A percentile compares a stretch with the other conserved stretches of the same genome.
Conservation (phyloP, 2,329 filamentous ascomycete genomes). For the Chalaropsis thielavioides region DNA sequence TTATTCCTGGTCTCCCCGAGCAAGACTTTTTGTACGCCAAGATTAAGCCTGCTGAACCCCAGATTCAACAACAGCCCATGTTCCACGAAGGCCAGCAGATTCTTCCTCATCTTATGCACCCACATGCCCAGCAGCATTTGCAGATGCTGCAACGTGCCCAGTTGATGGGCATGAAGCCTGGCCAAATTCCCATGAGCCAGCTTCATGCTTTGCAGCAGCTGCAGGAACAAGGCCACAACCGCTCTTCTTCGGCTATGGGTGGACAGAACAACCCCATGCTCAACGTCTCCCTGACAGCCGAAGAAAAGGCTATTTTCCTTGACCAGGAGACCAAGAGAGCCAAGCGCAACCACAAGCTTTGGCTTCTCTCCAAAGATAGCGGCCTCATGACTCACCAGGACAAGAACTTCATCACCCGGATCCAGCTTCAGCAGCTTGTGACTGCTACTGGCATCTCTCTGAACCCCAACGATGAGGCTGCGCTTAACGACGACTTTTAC, state of each 20-base stretch:
- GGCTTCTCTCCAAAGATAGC: constrained; percentile 82
- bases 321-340: constrained; percentile 87
- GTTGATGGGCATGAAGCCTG: constrained; percentile 26
- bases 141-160: constrained; percentile 28
- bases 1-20: constrained; percentile 12
- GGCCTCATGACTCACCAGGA: constrained; percentile 98
- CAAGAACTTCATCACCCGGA: constrained; percentile 98
- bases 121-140: constrained; percentile 26
- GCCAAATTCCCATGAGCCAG: constrained; percentile 57
- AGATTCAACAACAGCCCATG: constrained; percentile 23
- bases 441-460: constrained; percentile 78
- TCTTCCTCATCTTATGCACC: constrained; percentile 23
- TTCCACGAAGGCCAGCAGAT: constrained; percentile 30
- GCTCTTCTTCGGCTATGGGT: background rate
- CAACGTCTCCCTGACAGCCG: constrained; percentile 56
- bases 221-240: constrained; percentile 21
- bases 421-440: constrained; percentile 91
- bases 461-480: constrained; percentile 64
- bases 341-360: constrained; percentile 97
- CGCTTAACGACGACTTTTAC: constrained; percentile 88
- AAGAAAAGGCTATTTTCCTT: constrained; percentile 70
- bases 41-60: constrained; percentile 22
- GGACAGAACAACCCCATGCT: constrained; percentile 21
- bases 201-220: constrained; percentile 33
- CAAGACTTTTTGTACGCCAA: constrained; percentile 18